phyloP scores from a whole-genome alignment of 305 asterid genomes.

The Fraxinus sp. region DNA sequence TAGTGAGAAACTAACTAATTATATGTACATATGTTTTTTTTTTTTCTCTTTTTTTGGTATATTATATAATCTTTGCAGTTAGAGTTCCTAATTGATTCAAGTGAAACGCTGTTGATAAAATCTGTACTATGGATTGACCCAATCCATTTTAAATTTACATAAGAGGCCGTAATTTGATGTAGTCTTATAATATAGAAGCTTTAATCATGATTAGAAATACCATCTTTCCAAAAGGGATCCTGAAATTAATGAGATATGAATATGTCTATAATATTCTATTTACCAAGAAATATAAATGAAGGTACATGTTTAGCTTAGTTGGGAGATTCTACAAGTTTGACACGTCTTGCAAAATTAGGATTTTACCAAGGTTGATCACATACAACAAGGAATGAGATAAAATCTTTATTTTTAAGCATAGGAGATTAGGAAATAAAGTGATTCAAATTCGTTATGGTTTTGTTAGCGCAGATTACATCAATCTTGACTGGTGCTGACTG shows the following conservation, averaged over 20 bases:
- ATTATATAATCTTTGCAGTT: background rate
- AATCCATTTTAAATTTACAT: background rate
- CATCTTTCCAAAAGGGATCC: background rate
- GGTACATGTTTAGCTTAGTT: background rate
- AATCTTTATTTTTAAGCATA: background rate
- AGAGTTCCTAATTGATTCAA: background rate
- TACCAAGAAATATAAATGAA: background rate
- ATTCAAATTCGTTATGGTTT: background rate
- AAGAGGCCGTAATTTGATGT: background rate
- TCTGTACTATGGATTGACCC: background rate
- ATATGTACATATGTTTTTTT: background rate
- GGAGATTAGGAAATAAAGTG: background rate
- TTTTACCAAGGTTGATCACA: background rate
- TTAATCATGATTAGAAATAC: background rate
- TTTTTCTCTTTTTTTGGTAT: background rate
- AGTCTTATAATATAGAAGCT: background rate
- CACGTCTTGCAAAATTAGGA: background rate
- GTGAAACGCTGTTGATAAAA: background rate
- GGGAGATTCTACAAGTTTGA: background rate
- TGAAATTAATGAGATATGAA: background rate
- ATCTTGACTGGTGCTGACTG: background rate
- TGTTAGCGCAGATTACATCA: background rate
- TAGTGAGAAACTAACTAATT: background rate
- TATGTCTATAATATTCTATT: background rate
- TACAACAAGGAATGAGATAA: background rate